Evolutionary conservation across 2,329 filamentous ascomycete genomes (phyloP).

Genomic region (Tolypocladium endophyticum): DNA sequence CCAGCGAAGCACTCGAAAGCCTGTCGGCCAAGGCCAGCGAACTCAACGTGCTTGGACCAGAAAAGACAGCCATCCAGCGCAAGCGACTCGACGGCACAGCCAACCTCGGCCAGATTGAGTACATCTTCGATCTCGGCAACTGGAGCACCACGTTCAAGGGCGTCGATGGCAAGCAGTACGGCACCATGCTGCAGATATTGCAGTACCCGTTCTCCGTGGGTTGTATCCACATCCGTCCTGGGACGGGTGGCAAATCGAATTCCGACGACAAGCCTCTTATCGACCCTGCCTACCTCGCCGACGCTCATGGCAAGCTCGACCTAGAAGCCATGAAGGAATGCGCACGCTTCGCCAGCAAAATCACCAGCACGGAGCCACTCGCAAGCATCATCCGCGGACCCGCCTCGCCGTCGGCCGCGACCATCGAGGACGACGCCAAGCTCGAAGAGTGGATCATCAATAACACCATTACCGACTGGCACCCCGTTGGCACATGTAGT

Average conservation of each 20-base stretch:
- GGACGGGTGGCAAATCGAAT: slow-evolving; percentile 2
- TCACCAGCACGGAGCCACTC: slow-evolving; percentile 25
- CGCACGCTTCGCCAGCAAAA: slow-evolving; percentile 26
- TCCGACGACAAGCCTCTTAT: slow-evolving; percentile 23
- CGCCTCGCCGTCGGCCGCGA: slow-evolving; percentile 12
- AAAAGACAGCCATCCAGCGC: slow-evolving; percentile 17
- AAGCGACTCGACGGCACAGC: slow-evolving; percentile 20
- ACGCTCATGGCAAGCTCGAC: slow-evolving; percentile 28
- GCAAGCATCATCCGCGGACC: slow-evolving; percentile 22
- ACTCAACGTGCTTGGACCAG: slow-evolving; percentile 8
- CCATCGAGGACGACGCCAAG: slow-evolving; percentile 5
- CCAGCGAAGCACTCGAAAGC: slow-evolving; percentile 10
- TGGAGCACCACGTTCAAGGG: slow-evolving; percentile 28
- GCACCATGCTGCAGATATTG: slow-evolving; percentile 36
- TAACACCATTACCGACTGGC: slow-evolving; percentile 22
- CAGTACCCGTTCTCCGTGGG: slow-evolving; percentile 41
- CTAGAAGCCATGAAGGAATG: slow-evolving; percentile 30
- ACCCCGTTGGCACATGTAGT: slow-evolving; percentile 27
- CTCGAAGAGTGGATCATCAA: slow-evolving; percentile 15
- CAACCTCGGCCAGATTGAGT: slow-evolving; percentile 34
- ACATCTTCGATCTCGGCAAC: slow-evolving; percentile 36
- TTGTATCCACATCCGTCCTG: slow-evolving; percentile 30
- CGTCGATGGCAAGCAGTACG: slow-evolving; percentile 30
- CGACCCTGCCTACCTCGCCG: slow-evolving; percentile 30
- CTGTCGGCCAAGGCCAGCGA: slow-evolving; percentile 10